Conservation (phyloP, 208 protist genomes). For the Trypanosoma scelopori region DNA sequence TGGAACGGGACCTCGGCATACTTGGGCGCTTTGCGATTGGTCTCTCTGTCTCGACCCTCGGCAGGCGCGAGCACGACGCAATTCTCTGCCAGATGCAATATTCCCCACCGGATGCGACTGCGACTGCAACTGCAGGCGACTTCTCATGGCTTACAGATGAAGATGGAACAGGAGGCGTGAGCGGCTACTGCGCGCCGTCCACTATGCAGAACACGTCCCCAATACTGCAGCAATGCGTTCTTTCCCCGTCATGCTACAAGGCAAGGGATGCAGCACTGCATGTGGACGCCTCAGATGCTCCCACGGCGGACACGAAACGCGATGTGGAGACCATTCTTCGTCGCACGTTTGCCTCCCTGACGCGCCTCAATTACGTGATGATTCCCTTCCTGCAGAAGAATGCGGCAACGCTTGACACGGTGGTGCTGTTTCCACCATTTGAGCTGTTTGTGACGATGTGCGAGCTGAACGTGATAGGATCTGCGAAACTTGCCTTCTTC, state of each 20-base stretch:
- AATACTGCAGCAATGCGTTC: slow-evolving; percentile 13
- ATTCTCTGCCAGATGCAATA: slow-evolving; percentile 13
- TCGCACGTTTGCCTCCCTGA: slow-evolving; percentile 11
- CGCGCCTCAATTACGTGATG: slow-evolving; percentile 5
- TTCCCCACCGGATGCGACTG: background rate
- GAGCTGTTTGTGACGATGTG: slow-evolving; percentile 21
- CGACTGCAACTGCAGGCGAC: background rate
- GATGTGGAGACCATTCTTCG: slow-evolving; percentile 1
- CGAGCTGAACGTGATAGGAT: slow-evolving; percentile 18
- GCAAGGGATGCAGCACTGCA: background rate
- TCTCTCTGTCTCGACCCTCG: slow-evolving; percentile 10
- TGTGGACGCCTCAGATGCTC: background rate
- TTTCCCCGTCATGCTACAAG: slow-evolving; percentile 15
- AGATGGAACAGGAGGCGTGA: background rate
- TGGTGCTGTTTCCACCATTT: slow-evolving; percentile 22
- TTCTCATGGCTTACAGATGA: slow-evolving; percentile 16
- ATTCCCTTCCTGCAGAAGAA: slow-evolving; percentile 10
- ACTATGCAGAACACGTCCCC: background rate
- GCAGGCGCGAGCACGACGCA: slow-evolving; percentile 10
- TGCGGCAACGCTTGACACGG: slow-evolving; percentile 1
- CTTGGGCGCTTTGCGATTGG: slow-evolving; percentile 26
- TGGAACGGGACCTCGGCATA: slow-evolving; percentile 22
- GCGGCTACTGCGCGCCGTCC: background rate
- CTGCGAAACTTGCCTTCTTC: slow-evolving; percentile 8
- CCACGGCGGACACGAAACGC: background rate